phyloP scores from a whole-genome alignment of 352 stramenopile genomes.

The Peronospora tabacina region DNA sequence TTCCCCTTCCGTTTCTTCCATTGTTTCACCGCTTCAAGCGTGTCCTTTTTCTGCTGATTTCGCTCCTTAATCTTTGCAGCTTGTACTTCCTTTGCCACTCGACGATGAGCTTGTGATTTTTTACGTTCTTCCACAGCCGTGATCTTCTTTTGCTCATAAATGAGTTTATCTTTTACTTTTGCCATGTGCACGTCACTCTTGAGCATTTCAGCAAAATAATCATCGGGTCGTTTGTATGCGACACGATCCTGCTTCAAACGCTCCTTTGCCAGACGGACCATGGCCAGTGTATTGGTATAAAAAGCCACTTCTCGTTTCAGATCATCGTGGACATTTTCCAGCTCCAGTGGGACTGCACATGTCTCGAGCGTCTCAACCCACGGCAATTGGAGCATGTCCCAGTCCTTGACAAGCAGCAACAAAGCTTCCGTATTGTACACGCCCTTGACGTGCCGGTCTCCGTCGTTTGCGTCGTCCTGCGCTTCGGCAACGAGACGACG shows the following conservation, averaged over 20 bases:
- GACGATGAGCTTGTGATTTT: slow-evolving; percentile 93
- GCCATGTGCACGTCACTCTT: slow-evolving; percentile 96
- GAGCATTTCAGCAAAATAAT: slow-evolving; percentile 99
- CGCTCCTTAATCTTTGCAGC: slow-evolving; percentile 79
- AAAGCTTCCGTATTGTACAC: slow-evolving; percentile 77
- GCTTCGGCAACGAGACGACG: slow-evolving; percentile 65
- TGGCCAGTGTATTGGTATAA: slow-evolving; percentile 90
- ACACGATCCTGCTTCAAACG: slow-evolving; percentile 53
- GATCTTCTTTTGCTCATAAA: slow-evolving; percentile 99
- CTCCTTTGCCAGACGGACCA: slow-evolving; percentile 64
- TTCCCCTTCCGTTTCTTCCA: slow-evolving; percentile 84
- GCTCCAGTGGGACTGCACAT: slow-evolving; percentile 45
- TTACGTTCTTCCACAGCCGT: slow-evolving; percentile 96
- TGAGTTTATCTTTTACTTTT: slow-evolving; percentile 97
- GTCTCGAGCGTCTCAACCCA: slow-evolving; percentile 82
- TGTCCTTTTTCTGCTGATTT: slow-evolving; percentile 83
- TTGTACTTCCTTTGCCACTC: slow-evolving; percentile 93
- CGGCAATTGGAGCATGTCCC: slow-evolving; percentile 41
- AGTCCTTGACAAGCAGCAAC: slow-evolving; percentile 46
- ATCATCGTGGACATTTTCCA: slow-evolving; percentile 82
- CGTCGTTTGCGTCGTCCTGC: slow-evolving; percentile 38
- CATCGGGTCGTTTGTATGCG: slow-evolving; percentile 91
- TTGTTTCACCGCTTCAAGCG: slow-evolving; percentile 80
- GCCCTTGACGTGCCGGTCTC: slow-evolving; percentile 38
- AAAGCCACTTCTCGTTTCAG: slow-evolving; percentile 92